Conservation (phyloP, 371 early-diverging fungal genomes). For the Syncephalastrum monosporum region DNA sequence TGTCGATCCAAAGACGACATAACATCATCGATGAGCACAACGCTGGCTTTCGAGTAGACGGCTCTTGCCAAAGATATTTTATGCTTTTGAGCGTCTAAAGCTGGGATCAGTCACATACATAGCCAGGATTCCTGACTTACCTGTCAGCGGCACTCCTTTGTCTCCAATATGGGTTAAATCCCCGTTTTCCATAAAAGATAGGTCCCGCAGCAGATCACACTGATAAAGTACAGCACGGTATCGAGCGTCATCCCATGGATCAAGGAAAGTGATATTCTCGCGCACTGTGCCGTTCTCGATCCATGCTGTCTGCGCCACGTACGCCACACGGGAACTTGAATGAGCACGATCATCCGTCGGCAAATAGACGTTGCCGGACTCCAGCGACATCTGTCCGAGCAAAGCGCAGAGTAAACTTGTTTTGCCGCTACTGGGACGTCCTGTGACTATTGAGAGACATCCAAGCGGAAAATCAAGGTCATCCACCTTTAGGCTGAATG, state of each 20-base stretch:
- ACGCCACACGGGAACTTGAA: constrained; percentile 50
- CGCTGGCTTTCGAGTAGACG: constrained; percentile 65
- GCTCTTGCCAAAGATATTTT: constrained; percentile 77
- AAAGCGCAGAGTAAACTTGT: constrained; percentile 66
- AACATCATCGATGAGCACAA: constrained; percentile 70
- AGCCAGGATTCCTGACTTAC: constrained; percentile 45
- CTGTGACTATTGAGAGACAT: constrained; percentile 59
- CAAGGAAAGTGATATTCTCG: constrained; percentile 84
- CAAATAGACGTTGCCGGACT: constrained; percentile 40
- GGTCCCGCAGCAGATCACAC: constrained; percentile 72
- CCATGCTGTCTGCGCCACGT: constrained; percentile 81
- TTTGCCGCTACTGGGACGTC: constrained; percentile 67
- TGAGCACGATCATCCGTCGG: constrained; percentile 31
- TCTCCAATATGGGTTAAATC: constrained; percentile 85
- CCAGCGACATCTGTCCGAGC: constrained; percentile 59
- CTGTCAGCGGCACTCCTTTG: constrained; percentile 25
- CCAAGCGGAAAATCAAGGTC: constrained; percentile 54
- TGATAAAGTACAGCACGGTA: constrained; percentile 67
- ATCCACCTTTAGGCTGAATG: not conserved
- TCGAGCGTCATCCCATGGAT: constrained; percentile 59
- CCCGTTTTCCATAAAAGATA: constrained; percentile 73
- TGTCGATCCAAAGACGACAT: constrained; percentile 61
- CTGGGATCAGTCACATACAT: constrained; percentile 24
- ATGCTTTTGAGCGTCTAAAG: constrained; percentile 66
- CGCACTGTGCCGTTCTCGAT: constrained; percentile 75